phyloP scores from a whole-genome alignment of 805 yeast genomes.

The Lipomyces sp. region DNA sequence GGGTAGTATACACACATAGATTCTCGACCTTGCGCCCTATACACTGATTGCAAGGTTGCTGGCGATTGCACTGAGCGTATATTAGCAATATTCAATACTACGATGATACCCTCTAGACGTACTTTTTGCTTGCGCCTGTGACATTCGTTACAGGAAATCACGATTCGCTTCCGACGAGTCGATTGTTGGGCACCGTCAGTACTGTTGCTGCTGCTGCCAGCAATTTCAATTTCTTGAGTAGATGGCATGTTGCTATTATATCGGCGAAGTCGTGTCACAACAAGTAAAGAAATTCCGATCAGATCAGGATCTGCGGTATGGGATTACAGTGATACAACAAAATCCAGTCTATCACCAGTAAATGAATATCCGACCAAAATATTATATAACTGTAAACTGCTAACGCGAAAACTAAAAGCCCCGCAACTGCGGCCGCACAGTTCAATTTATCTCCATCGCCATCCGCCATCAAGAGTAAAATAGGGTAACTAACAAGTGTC shows the following conservation, averaged over 20 bases:
- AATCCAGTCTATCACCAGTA: neutral
- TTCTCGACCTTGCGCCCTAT: constrained; percentile 25
- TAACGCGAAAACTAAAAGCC: too few species aligned
- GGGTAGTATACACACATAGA: constrained; percentile 26
- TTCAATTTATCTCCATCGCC: too few species aligned
- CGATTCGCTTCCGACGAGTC: constrained; percentile 23
- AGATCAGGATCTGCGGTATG: too few species aligned
- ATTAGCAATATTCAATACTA: neutral
- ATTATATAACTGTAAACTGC: too few species aligned
- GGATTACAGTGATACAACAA: too few species aligned
- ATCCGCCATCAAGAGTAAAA: too few species aligned
- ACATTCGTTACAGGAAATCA: constrained; percentile 34
- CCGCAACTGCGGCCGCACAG: too few species aligned
- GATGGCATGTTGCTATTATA: neutral
- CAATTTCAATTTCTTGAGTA: neutral
- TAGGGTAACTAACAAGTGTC: too few species aligned
- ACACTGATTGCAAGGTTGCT: constrained; percentile 35
- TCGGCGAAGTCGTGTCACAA: neutral
- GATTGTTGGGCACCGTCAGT: neutral
- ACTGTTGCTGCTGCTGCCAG: neutral
- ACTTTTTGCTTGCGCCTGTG: constrained; percentile 37
- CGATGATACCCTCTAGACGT: neutral
- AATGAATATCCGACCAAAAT: neutral
- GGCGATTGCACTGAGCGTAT: constrained; percentile 29
- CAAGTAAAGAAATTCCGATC: neutral